These are phyloP conservation scores for Venturiaceae sp. DNA, from an alignment of 2,329 filamentous ascomycete species.

Conservation along the genomic window DNA sequence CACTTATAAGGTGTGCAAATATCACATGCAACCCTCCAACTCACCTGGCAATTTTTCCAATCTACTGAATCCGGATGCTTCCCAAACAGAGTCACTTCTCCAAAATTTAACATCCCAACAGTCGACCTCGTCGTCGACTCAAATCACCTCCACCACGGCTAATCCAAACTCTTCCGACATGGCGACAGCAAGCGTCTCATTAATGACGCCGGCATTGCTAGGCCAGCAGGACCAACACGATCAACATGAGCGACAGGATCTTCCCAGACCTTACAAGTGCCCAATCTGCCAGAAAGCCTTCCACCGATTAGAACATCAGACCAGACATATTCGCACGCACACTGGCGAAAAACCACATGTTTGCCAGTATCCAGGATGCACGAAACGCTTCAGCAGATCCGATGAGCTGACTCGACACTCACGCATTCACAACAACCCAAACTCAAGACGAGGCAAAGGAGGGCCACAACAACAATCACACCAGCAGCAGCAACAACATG, in stretches of 20 bases:
- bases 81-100: background rate
- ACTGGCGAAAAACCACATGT: constrained; percentile 97
- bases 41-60: background rate
- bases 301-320: constrained; percentile 93
- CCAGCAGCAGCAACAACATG: constrained; percentile 45
- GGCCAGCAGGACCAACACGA: constrained; percentile 39
- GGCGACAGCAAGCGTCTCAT: constrained; percentile 36
- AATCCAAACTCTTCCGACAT: constrained; percentile 13
- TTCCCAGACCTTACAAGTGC: constrained; percentile 96
- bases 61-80: background rate
- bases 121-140: background rate
- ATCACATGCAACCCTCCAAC: constrained; percentile 2
- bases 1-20: background rate
- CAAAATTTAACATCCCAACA: background rate
- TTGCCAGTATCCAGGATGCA: constrained; percentile 91
- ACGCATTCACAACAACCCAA: constrained; percentile 97
- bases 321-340: constrained; percentile 86
- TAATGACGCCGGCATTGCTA: constrained; percentile 48
- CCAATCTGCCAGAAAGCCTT: constrained; percentile 97
- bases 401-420: constrained; percentile 96
- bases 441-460: constrained; percentile 86
- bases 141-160: constrained; percentile 1
- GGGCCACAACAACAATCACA: background rate
- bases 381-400: constrained; percentile 92
- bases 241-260: constrained; percentile 51